Evolutionary conservation across 306 rosid species (phyloP).

Genomic region (Malus asiatica): DNA sequence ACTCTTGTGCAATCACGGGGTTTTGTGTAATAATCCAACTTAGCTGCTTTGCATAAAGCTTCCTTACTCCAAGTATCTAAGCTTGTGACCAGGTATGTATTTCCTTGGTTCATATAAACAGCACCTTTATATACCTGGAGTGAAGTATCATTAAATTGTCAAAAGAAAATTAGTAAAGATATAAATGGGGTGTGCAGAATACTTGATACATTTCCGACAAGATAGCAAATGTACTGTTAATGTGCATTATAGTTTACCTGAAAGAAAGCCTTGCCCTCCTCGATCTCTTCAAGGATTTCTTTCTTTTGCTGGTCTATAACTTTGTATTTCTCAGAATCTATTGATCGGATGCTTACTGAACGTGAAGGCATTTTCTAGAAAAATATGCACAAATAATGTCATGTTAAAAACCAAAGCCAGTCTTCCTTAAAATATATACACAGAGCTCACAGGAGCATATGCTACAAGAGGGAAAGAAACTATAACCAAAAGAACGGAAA

Average conservation of each 20-base stretch:
- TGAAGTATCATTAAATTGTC: constrained; percentile 8
- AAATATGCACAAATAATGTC: background rate
- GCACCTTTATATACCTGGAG: constrained; percentile 91
- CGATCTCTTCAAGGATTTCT: constrained; percentile 83
- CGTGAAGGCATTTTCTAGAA: constrained; percentile 73
- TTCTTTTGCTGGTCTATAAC: constrained; percentile 52
- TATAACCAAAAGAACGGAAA: constrained; percentile 17
- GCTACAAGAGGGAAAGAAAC: background rate
- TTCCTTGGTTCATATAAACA: constrained; percentile 83
- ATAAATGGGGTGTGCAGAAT: background rate
- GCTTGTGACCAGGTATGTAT: constrained; percentile 68
- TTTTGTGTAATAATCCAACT: constrained; percentile 80
- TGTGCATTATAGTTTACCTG: constrained; percentile 42
- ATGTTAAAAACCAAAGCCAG: background rate
- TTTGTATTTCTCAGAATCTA: constrained; percentile 60
- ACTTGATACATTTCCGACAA: background rate
- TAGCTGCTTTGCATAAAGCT: constrained; percentile 70
- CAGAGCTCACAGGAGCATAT: constrained; percentile 9
- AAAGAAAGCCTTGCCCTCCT: constrained; percentile 94
- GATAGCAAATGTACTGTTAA: background rate
- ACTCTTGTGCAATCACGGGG: constrained; percentile 71
- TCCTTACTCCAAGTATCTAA: constrained; percentile 52
- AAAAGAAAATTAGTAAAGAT: background rate
- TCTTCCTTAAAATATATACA: background rate
- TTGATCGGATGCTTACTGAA: constrained; percentile 69